A percentile compares a stretch with the other conserved stretches of the same genome.
Conservation (phyloP, 352 stramenopile species). For the Globisporangium orthogonon region DNA sequence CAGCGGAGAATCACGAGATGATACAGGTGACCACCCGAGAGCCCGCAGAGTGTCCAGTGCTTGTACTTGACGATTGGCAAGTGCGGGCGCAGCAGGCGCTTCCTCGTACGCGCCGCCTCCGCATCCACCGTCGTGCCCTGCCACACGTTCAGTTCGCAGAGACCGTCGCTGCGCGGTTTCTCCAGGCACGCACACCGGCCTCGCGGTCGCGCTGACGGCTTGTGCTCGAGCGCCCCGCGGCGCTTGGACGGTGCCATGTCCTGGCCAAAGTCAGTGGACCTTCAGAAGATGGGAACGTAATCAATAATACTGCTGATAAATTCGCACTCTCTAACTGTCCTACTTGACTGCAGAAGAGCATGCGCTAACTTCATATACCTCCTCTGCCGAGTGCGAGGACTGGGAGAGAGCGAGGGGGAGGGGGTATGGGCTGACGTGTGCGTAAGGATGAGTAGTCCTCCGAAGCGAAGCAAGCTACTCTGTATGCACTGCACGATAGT, state of each 20-base stretch:
- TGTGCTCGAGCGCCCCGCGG: slow-evolving; percentile 20
- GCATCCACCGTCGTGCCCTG: slow-evolving; percentile 42
- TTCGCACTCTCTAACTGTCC: too few relatives aligned
- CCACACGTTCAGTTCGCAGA: slow-evolving; percentile 53
- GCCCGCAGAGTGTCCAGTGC: slow-evolving; percentile 23
- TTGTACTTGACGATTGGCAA: slow-evolving; percentile 47
- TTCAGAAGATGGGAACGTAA: neutral
- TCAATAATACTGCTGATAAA: too few relatives aligned
- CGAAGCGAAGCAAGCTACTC: too few relatives aligned
- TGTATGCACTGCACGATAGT: too few relatives aligned
- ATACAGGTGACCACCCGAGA: slow-evolving; percentile 44
- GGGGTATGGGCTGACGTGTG: too few relatives aligned
- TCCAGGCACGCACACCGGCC: slow-evolving; percentile 24
- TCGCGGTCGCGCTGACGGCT: neutral
- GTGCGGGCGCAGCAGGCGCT: slow-evolving; percentile 29
- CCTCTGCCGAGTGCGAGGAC: too few relatives aligned
- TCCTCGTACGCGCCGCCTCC: slow-evolving; percentile 8
- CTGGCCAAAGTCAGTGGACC: neutral
- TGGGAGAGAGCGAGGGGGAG: too few relatives aligned
- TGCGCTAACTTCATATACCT: too few relatives aligned
- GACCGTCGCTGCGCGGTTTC: slow-evolving; percentile 19
- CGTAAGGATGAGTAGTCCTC: too few relatives aligned
- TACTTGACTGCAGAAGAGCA: too few relatives aligned
- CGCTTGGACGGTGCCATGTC: slow-evolving; percentile 38
- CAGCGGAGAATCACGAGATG: slow-evolving; percentile 43